Base-by-base conservation (phyloP, 1,284 basidiomycete genomes). In the Taiwanofungus camphoratus region DNA sequence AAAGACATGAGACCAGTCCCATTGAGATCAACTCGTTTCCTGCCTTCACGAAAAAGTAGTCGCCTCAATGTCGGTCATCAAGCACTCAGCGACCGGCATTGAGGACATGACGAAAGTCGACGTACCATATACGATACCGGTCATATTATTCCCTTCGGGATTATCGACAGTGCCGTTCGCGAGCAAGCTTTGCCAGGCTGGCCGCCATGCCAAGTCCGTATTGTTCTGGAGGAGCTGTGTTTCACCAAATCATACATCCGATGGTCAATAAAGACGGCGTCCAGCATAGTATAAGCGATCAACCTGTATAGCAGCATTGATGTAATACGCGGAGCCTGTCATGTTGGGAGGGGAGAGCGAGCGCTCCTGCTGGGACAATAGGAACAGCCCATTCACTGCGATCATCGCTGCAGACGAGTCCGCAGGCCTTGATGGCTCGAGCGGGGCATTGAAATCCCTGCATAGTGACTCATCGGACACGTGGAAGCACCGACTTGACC, bases 361-460 rank as follows among this genome's bases (percentile, higher is more conserved):
- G 2, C 61, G 57, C 52, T 83, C 82, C 41, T 75, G 61, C 41
- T 73, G 62, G 1, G 78, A 68, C n/a, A 85, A 68, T 5, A 81
- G 61, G 26, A 85, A 59, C 29, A 85, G 64, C 0, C 70, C 82
- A 31, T 67, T 76, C 3, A 74, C 72, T 0, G 71, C 77, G 49
- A 83, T 73, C 38, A 72, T 77, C 1, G 80, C 76, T 3, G 82
- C 80, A 13, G 82, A 84, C 4, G 77, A 77, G 62, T 86, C 83
- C 3, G 80, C 77, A 1, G 78, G 76, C 13, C 73, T 66, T 0
- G 76, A 71, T 4, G 73, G 71, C 16, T 56, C 57, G 21, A 68
- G 51, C 3, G 82, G 81, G 2, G 79, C 82, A 46, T 84, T 73
- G 61, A 83, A 86, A 57, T 85, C 82, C 82, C 80, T 83, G 43